These are phyloP conservation scores for Fusarium sp. DNA, from an alignment of 2,329 filamentous ascomycete species.

Conservation along the genomic window DNA sequence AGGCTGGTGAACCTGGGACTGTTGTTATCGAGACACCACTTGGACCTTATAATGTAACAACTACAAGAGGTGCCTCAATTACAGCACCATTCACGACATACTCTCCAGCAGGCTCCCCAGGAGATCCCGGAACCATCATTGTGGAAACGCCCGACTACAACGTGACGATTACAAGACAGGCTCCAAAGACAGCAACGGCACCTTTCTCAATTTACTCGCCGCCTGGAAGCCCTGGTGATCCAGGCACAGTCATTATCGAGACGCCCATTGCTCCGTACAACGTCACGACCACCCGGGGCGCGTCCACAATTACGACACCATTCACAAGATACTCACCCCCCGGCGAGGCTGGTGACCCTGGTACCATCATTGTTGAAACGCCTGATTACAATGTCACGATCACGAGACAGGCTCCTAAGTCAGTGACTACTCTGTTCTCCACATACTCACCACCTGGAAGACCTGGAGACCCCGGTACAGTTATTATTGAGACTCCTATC, in stretches of 20 bases:
- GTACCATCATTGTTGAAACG: constrained; percentile 8
- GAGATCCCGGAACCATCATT: constrained; percentile 30
- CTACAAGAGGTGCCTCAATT: constrained; percentile 23
- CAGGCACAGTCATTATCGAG: constrained; percentile 28
- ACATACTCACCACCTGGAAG: neutral
- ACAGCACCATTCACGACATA: constrained; percentile 26
- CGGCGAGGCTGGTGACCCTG: neutral
- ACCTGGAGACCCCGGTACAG: constrained; percentile 1
- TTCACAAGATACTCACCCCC: constrained; percentile 7
- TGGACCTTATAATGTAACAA: constrained; percentile 25
- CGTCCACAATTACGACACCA: neutral
- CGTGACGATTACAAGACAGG: constrained; percentile 14
- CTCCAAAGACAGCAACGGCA: neutral
- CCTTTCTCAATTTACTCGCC: constrained; percentile 16
- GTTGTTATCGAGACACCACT: constrained; percentile 26
- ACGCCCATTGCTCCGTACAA: constrained; percentile 8
- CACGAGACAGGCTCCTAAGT: constrained; percentile 2
- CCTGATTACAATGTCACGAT: constrained; percentile 15
- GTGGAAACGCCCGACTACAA: constrained; percentile 28
- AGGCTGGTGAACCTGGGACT: constrained; percentile 26
- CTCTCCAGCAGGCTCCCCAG: constrained; percentile 3
- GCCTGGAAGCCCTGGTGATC: constrained; percentile 19
- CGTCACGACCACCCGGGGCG: constrained; percentile 6
- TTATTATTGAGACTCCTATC: constrained; percentile 3
- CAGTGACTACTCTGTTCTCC: neutral